phyloP scores from a whole-genome alignment of 2,329 filamentous ascomycete genomes.

The Cyclaneusma minus region DNA sequence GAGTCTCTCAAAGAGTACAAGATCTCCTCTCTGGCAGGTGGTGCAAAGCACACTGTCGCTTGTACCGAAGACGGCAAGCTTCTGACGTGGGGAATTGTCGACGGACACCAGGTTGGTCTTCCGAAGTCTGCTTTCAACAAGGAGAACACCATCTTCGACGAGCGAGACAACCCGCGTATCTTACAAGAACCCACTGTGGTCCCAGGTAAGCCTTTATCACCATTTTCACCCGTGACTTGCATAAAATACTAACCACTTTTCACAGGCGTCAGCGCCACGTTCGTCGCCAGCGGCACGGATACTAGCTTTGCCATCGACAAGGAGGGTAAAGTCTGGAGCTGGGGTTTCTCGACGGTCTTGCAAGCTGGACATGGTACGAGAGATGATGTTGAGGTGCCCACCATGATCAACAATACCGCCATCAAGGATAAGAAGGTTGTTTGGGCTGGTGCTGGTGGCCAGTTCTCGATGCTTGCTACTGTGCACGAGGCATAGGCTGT shows the following conservation, averaged over 20 bases:
- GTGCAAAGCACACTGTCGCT: constrained; percentile 60
- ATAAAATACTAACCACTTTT: constrained; percentile 20
- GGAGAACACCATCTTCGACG: constrained; percentile 47
- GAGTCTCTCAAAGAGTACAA: constrained; percentile 44
- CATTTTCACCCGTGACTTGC: too few relatives aligned
- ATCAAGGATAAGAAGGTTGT: constrained; percentile 59
- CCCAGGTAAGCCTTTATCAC: constrained; percentile 27
- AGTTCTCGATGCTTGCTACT: constrained; percentile 58
- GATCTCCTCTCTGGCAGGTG: constrained; percentile 56
- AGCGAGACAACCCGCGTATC: constrained; percentile 51
- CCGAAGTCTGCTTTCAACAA: constrained; percentile 37
- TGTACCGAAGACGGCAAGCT: constrained; percentile 40
- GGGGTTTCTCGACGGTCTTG: constrained; percentile 70
- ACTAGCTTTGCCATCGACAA: constrained; percentile 57
- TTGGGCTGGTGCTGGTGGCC: constrained; percentile 75
- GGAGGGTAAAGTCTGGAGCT: constrained; percentile 57
- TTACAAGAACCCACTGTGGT: constrained; percentile 49
- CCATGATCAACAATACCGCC: constrained; percentile 71
- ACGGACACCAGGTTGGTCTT: constrained; percentile 38
- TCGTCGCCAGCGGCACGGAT: constrained; percentile 51
- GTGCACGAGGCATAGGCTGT: too few relatives aligned
- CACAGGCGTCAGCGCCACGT: constrained; percentile 38
- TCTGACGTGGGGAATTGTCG: constrained; percentile 43
- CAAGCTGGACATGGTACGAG: constrained; percentile 64
- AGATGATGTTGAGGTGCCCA: constrained; percentile 69